Evolutionary conservation across 2,329 filamentous ascomycete species (phyloP), one percentile per base, ranked within the genome.

Genomic region (Diaporthe sp.): DNA sequence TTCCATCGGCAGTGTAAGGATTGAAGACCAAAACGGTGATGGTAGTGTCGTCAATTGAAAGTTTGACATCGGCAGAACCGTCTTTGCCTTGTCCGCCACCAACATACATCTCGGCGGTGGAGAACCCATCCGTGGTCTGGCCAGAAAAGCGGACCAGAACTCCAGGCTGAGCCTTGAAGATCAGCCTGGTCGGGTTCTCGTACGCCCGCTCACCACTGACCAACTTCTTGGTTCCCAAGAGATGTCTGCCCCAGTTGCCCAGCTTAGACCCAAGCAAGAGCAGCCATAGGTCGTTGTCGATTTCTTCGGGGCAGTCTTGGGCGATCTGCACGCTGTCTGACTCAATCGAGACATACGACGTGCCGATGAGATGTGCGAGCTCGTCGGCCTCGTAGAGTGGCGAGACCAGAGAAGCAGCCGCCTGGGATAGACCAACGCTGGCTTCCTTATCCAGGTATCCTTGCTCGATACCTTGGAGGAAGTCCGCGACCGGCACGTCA

Each of bases 211-310:
- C 32, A 4, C 22, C 35, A 27, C 98, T 93, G 59, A 97, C 96
- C 56, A 99, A 92, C 79, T 99, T 97, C 86, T 97, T 97, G 81
- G 91, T 93, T 5, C 95, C 96, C 17, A 89, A 92, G 63, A 99
- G 90, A 81, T 97, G 94, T 39, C 99, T 88, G 85, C 98, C 94
- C 88, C 98, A 97, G 1, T 96, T 95, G 1, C 94, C 97, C 86
- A 99, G 97, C 13, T 92, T 91, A 90, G 98, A 98, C 82, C 97
- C 94, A 86, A 98, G 96, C 92, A 99, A 98, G 15, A 97, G 98
- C 86, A 98, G 98, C 86, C 98, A 94, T 79, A 92, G 99, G 83
- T 99, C 97, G 71, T 90, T 93, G 86, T 98, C 99, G 32, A 89
- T 89, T 72, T 97, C 97, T 69, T 97, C 93, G 88, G 98, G 99